Evolutionary conservation across 1,139 yeast species (phyloP), one percentile per base, ranked within the genome.

Genomic region (Yamadazyma spencermartinsiae): DNA sequence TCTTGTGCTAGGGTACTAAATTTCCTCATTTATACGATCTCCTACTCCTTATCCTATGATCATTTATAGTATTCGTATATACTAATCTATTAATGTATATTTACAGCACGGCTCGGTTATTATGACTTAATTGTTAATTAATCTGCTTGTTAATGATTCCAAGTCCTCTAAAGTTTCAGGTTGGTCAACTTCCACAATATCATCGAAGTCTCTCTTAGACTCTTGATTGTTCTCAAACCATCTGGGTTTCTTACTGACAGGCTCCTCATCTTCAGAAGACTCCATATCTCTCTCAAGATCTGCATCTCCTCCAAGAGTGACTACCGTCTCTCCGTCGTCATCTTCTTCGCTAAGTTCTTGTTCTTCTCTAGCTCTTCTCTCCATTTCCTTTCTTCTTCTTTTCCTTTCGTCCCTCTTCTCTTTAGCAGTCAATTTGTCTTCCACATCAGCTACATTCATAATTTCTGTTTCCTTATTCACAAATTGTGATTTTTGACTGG

Each of bases 101-200:
- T n/a, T n/a, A n/a, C n/a, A n/a, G n/a, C n/a, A n/a, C n/a, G n/a
- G n/a, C n/a, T n/a, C n/a, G n/a, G n/a, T n/a, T n/a, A n/a, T n/a
- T n/a, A n/a, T n/a, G n/a, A n/a, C n/a, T 30, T 38, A 46, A 40
- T 41, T 42, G 18, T 49, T 51, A 29, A 65, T 58, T 54, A 92
- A 79, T 59, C 76, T 78, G 34, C 86, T 76, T 2, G 98, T 84
- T 63, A 92, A 79, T 10, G 95, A 89, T 70, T 92, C 98, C 63
- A 92, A 75, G 56, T 92, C 98, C 59, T 88, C 97, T 61, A 92
- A 71, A 21, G 95, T 85, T 52, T 87, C 86, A 15, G 97, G 97
- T 55, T 83, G 87, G 49, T 86, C 94, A 37, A 86, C 72, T 61
- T 89, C 96, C 44, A 86, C 71, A 39, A 85, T 65, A 17, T 64